Evolutionary conservation across 768 basidiomycete species (phyloP).

Genomic region (Xanthoconium stramineum): DNA sequence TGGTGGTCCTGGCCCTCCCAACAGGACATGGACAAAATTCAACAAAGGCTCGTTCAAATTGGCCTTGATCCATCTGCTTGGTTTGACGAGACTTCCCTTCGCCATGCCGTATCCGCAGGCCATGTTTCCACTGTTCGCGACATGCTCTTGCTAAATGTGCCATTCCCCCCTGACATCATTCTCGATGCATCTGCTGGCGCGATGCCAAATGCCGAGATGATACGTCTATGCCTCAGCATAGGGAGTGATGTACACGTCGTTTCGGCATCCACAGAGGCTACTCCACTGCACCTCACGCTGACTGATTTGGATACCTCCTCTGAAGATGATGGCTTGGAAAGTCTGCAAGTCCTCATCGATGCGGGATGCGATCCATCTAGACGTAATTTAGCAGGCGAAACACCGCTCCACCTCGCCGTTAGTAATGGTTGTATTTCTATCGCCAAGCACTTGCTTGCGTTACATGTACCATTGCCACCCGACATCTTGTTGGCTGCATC

Average conservation of each 20-base stretch:
- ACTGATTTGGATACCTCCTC: background rate
- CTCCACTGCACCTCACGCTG: background rate
- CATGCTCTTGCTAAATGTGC: background rate
- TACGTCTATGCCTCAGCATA: too few species aligned
- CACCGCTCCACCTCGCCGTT: too few species aligned
- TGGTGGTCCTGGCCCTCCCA: background rate
- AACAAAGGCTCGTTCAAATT: constrained; percentile 7
- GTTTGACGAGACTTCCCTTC: background rate
- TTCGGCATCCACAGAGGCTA: background rate
- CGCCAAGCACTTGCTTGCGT: too few species aligned
- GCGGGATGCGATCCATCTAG: too few species aligned
- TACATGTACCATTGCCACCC: too few species aligned
- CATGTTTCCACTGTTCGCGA: background rate
- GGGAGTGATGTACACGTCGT: background rate
- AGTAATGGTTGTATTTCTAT: too few species aligned
- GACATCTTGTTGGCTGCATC: too few species aligned
- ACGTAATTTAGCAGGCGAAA: too few species aligned
- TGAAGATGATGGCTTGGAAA: background rate
- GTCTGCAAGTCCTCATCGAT: too few species aligned
- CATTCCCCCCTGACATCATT: background rate
- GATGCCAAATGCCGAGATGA: too few species aligned
- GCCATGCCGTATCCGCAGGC: background rate
- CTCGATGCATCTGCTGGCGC: background rate
- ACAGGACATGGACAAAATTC: background rate
- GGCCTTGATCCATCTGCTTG: background rate